Base-by-base conservation (phyloP, 208 protist species). In the Trypanosoma grayi region DNA sequence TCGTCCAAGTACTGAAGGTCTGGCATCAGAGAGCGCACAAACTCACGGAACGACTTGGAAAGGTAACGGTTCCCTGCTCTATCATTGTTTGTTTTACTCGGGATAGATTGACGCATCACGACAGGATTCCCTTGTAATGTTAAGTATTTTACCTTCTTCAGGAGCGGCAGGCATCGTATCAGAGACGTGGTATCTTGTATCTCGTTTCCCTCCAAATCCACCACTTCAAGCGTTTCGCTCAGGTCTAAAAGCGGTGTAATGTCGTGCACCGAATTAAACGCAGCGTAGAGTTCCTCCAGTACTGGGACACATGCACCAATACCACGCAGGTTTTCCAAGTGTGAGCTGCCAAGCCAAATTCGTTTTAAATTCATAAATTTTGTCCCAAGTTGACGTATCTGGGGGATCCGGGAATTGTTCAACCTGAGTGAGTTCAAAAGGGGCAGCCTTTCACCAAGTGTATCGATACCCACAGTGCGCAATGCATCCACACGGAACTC, bases 131-230 rank as follows among this genome's bases (percentile, higher is more conserved):
- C 81, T 34, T 81, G 64, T 18, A 95, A 43, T 5, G 75, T 82
- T 25, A 95, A 67, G 43, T 81, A 56, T 36, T 64, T 79, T 13
- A 95, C 63, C n/a, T 65, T 58, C 10, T 33, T 55, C 40, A 92
- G 62, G 1, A 80, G 45, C 11, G 66, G 40, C 24, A 92, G 50
- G 13, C 77, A 77, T 10, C 66, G 45, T 27, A 60, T 39, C 25
- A 87, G 60, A 28, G 55, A 45, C 9, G 20, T 41, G 20, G 41
- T 56, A 50, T 86, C 79, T 2, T 51, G 59, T 31, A 96, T 62
- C 20, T 79, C 50, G 66, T 96, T 96, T 50, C 81, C 90, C 61
- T 97, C 87, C 30, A 94, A 60, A 39, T 97, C 91, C 3, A 94
- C 74, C 37, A 94, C 86, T 48, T 91, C 63, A 20, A 97, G 71